These are phyloP conservation scores for Porphyrellus sp. DNA, from an alignment of 1,284 basidiomycete genomes.

Conservation along the genomic window DNA sequence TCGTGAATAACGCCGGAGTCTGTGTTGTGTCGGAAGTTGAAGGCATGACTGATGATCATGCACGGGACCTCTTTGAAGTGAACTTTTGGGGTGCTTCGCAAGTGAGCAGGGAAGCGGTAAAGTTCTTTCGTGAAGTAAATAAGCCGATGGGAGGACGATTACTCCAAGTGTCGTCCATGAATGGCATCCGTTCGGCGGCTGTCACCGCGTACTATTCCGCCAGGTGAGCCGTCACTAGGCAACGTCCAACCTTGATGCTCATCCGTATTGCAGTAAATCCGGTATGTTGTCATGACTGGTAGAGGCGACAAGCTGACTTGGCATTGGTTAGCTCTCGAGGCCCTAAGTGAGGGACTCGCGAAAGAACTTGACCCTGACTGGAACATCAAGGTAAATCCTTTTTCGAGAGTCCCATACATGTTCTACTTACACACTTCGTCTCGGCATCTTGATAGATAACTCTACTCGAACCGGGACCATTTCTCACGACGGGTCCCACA, in stretches of 20 bases:
- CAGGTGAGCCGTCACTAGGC: constrained; percentile 5
- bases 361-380: constrained; percentile 21
- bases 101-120: constrained; percentile 30
- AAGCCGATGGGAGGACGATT: constrained; percentile 24
- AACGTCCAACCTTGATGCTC: neutral
- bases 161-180: constrained; percentile 23
- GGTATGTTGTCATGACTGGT: constrained; percentile 11
- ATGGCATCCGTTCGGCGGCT: constrained; percentile 6
- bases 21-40: constrained; percentile 14
- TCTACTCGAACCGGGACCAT: constrained; percentile 23
- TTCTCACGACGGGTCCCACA: constrained; percentile 15
- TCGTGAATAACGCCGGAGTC: constrained; percentile 42
- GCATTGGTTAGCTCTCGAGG: constrained; percentile 20
- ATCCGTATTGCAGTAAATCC: constrained; percentile 16
- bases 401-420: too few relatives aligned
- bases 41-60: constrained; percentile 17
- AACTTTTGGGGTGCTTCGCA: constrained; percentile 37
- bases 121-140: constrained; percentile 28
- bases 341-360: constrained; percentile 17
- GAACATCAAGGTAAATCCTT: constrained; percentile 27
- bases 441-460: constrained; percentile 25
- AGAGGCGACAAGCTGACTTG: neutral
- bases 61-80: constrained; percentile 33
- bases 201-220: constrained; percentile 19
- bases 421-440: neutral